Evolutionary conservation across 495 filamentous ascomycete genomes (phyloP), one percentile per base, ranked within the genome.

Genomic region (Xylaria curta): DNA sequence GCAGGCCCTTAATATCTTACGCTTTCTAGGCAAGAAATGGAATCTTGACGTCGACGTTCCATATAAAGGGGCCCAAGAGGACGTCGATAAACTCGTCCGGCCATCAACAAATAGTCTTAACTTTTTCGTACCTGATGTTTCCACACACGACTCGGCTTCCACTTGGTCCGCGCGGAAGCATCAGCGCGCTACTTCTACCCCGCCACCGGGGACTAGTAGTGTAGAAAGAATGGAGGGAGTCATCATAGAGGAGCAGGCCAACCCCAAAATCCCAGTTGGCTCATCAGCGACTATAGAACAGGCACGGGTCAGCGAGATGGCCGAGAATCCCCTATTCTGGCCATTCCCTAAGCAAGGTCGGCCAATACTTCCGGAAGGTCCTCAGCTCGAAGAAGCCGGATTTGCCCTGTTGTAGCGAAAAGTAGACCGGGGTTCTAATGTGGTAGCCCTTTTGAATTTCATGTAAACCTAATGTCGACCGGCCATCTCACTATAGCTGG

Each of bases 1-100:
- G 10, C 87, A 88, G 36, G 85, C 84, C 3, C 82, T 89, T 65
- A 86, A 90, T 69, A 90, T 90, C 31, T 78, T 90, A 6, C 81
- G 82, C 17, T 87, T 80, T 47, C 76, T 91, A 10, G 82, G 85
- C 26, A 83, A 83, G 56, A 87, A 87, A 72, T 90, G 89, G 89
- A 81, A 86, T 53, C 84, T 90, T 28, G 78, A 87, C 12, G 81
- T 87, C 36, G 80, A 84, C 4, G 79, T 87, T 51, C 74, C 33
- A 33, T 74, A 38, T 63, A 9, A 9, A 70, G 56, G 4, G 53
- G 56, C 61, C n/a, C 68, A 73, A 2, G 75, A 74, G 7, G 78
- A 81, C 15, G 17, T 76, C 0, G 66, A 79, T 4, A 81, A 80
- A 13, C 71, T 76, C 1, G 76, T 79, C 17, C 75, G 77, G 9